Base-by-base conservation (phyloP, 2,329 filamentous ascomycete species). In the Cercospora sp. region DNA sequence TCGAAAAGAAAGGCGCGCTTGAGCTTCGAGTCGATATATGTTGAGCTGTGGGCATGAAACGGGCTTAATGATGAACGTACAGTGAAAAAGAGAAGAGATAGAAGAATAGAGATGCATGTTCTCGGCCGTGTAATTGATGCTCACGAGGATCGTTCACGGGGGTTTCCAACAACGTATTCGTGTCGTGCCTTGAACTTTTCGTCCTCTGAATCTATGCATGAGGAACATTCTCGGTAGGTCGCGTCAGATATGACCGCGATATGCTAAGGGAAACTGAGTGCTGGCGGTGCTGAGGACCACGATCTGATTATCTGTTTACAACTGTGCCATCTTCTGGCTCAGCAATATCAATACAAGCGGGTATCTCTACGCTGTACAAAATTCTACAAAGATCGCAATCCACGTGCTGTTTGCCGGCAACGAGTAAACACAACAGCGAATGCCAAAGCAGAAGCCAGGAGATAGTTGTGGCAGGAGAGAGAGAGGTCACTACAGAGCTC, bases 1-100 rank as follows among this genome's bases (percentile, higher is more conserved):
- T 28, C 3, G 28, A 28, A 28, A 28, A 28, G 28, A 28, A 28
- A 4, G 28, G 28, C 28, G 28, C 33, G 69, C 67, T 68, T 58
- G 69, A 69, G 67, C 65, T 67, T 71, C 40, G 23, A 16, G 20
- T 18, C 20, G 48, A 31, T 62, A 6, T 48, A 51, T 31, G 23
- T 40, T 23, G 20, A 3, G 20, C 9, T 3, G 6, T 28, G 10
- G 23, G 1, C 48, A 16, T 28, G 23, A 5, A n/a, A 13, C 9
- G 12, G 9, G 12, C 16, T n/a, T 9, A 3, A n/a, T n/a, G 48
- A 55, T 2, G 36, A 28, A 12, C 3, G 20, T 62, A 3, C 2
- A 30, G 28, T 2, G 18, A 9, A 59, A 28, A 51, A 51, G 26
- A 62, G 60, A 55, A 55, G 23, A 30, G 3, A 55, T 55, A 55